These are phyloP conservation scores for Solanum chilense DNA, from an alignment of 257 asterid species.

Conservation along the genomic window DNA sequence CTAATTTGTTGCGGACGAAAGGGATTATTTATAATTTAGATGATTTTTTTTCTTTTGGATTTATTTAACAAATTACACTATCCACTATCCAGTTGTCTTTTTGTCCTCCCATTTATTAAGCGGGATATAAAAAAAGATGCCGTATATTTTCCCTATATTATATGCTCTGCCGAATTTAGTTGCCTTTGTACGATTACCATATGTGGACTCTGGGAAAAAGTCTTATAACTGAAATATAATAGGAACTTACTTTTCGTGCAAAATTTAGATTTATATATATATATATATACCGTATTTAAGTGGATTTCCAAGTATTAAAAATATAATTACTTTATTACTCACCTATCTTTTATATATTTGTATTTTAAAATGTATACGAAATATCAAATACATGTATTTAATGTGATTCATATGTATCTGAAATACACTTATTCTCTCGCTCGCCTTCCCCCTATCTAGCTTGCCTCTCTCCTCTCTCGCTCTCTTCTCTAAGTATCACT, in stretches of 20 bases:
- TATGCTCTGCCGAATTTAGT: neutral
- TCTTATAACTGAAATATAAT: neutral
- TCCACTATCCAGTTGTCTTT: neutral
- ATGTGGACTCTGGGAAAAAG: neutral
- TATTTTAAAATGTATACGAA: rapidly evolving
- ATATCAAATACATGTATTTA: too few relatives aligned
- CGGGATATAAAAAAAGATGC: neutral
- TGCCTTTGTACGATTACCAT: neutral
- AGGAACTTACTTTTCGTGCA: too few relatives aligned
- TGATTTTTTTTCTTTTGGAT: neutral
- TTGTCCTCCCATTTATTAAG: neutral
- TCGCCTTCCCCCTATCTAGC: too few relatives aligned
- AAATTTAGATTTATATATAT: too few relatives aligned
- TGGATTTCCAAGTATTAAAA: too few relatives aligned
- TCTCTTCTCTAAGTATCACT: neutral
- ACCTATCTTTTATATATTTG: too few relatives aligned
- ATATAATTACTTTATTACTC: rapidly evolving
- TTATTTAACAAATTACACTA: neutral
- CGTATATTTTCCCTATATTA: neutral
- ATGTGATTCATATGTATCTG: too few relatives aligned
- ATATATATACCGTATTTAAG: too few relatives aligned
- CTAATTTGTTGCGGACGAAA: neutral
- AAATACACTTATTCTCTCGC: too few relatives aligned
- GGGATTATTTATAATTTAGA: neutral
- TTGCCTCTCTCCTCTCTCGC: neutral